Base-by-base conservation (phyloP, 192 early-diverging fungal genomes). In the Dispira parvispora region DNA sequence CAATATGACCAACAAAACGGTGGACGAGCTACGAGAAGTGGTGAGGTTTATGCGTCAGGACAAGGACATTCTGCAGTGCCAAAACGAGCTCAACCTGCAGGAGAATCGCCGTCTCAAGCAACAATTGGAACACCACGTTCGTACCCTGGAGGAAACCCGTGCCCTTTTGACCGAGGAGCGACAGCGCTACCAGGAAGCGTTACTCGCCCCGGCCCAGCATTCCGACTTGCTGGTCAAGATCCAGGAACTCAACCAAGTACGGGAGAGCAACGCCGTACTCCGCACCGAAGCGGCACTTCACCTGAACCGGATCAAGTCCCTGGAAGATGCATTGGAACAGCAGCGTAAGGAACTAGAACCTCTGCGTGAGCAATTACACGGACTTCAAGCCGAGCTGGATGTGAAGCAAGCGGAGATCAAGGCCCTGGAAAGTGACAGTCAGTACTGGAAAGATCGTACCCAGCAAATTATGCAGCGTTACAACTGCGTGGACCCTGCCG, bases 401-500 rank as follows among this genome's bases (percentile, higher is more conserved):
- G 73, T 75, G 0, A 71, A 73, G 32, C 77, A 75, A 38, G 69
- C 67, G 1, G 76, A 82, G 64, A 72, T 77, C 8, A 58, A 67
- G 58, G 69, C 76, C 62, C 73, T 88, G 16, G 58, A 67, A 16
- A 77, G 75, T 5, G 87, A 87, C 69, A 82, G 81, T 66, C 74
- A 73, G 43, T 76, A 82, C 2, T 88, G 88, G 87, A 87, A 84
- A 69, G 81, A 72, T 42, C 75, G 89, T 11, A 77, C 83, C 23
- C 74, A 80, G 62, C 82, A 86, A 55, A 83, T 91, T 49, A 69
- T 91, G 53, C 77, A 77, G 25, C 86, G 85, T 64, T 87, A 89
- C 71, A 76, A 86, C 73, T 79, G 85, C 55, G 83, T 91, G 43
- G 89, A 91, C 68, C 89, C 89, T 0, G 80, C 75, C 23, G 89